phyloP scores from a whole-genome alignment of 2,329 filamentous ascomycete genomes.

The Thermoascus crustaceus region DNA sequence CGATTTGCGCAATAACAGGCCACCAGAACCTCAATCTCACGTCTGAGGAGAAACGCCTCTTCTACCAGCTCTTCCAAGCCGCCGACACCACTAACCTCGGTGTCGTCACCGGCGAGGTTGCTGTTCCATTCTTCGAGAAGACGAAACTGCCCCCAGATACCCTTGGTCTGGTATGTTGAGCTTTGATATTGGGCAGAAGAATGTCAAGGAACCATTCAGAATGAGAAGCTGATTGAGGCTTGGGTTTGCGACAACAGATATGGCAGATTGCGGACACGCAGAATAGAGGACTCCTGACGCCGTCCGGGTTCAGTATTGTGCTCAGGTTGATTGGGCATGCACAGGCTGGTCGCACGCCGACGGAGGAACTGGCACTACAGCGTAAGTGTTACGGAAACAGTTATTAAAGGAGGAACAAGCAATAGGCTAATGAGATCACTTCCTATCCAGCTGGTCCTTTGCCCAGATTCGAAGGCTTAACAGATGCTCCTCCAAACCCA shows the following conservation, averaged over 20 bases:
- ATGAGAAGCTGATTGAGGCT: slow-evolving; percentile 4
- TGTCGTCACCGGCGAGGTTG: slow-evolving; percentile 90
- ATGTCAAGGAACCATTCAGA: not conserved
- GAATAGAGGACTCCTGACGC: slow-evolving; percentile 88
- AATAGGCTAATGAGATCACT: slow-evolving; percentile 8
- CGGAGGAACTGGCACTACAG: slow-evolving; percentile 71
- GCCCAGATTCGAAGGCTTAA: slow-evolving; percentile 81
- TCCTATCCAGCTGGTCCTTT: slow-evolving; percentile 59
- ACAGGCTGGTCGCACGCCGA: slow-evolving; percentile 76
- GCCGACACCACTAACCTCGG: slow-evolving; percentile 87
- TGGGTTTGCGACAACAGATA: slow-evolving; percentile 53
- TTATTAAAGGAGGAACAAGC: not conserved
- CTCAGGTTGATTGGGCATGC: slow-evolving; percentile 92
- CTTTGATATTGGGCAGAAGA: not conserved
- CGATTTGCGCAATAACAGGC: slow-evolving; percentile 9
- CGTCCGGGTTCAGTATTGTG: slow-evolving; percentile 86
- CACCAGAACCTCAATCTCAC: slow-evolving; percentile 73
- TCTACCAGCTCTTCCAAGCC: slow-evolving; percentile 84
- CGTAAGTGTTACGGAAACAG: slow-evolving; percentile 38
- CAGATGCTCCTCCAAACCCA: slow-evolving; percentile 39
- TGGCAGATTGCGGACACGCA: slow-evolving; percentile 98
- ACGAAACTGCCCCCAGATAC: slow-evolving; percentile 78
- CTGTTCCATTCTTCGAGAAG: slow-evolving; percentile 97
- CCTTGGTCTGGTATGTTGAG: slow-evolving; percentile 66
- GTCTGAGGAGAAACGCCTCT: slow-evolving; percentile 86